These are phyloP conservation scores for Arthrobotrys conoides DNA, from an alignment of 2,329 filamentous ascomycete species.

Conservation along the genomic window DNA sequence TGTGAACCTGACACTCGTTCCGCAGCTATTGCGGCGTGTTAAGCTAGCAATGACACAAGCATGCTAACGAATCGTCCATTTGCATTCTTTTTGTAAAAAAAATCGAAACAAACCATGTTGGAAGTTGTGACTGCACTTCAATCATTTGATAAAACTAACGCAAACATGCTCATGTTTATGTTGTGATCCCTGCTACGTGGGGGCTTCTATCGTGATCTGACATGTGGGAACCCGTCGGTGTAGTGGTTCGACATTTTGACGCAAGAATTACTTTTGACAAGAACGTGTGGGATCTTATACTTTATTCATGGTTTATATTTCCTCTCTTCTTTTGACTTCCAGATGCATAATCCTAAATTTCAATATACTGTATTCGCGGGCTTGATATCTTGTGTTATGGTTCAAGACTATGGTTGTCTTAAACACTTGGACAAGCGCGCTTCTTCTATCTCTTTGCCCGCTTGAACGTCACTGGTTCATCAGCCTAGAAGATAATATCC, in stretches of 20 bases:
- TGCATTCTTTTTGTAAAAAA: neutral
- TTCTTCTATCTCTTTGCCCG: neutral
- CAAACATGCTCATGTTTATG: constrained; percentile 20
- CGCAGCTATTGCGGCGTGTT: neutral
- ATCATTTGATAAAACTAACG: constrained; percentile 12
- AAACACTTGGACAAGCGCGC: neutral
- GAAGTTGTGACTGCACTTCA: neutral
- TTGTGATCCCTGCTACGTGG: constrained; percentile 10
- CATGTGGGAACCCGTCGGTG: neutral
- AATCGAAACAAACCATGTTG: neutral
- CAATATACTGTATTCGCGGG: too few relatives aligned
- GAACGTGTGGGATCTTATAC: neutral
- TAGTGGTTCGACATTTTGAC: neutral
- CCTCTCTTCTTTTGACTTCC: neutral
- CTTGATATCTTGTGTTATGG: neutral
- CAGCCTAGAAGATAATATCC: neutral
- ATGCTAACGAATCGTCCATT: neutral
- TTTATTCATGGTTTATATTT: neutral
- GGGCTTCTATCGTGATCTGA: neutral
- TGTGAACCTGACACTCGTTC: neutral
- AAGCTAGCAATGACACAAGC: neutral
- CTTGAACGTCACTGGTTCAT: neutral
- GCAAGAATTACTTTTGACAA: neutral
- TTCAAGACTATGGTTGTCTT: neutral
- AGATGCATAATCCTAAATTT: neutral